These are phyloP conservation scores for Marasmius fiardii DNA, from an alignment of 1,284 basidiomycete species.

Conservation along the genomic window DNA sequence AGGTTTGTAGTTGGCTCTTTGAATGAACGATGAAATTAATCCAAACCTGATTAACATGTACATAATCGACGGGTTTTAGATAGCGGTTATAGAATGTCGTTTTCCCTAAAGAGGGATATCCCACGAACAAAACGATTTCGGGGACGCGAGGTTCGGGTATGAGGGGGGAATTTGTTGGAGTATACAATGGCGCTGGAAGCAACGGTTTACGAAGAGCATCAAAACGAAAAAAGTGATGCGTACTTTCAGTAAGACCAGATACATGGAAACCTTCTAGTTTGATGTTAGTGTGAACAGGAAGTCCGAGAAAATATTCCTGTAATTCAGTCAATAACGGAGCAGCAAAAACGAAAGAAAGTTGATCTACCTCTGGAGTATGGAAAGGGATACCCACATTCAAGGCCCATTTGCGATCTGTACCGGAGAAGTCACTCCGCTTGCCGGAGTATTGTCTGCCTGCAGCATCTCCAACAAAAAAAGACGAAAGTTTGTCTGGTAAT, in stretches of 20 bases:
- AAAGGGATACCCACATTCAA: slow-evolving; percentile 73
- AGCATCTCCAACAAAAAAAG: slow-evolving; percentile 89
- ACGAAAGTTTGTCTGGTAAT: slow-evolving; percentile 55
- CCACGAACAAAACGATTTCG: slow-evolving; percentile 83
- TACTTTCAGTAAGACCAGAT: slow-evolving; percentile 44
- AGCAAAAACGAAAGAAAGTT: neutral
- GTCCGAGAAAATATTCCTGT: slow-evolving; percentile 78
- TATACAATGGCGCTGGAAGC: slow-evolving; percentile 47
- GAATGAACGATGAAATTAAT: neutral
- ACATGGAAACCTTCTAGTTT: slow-evolving; percentile 57
- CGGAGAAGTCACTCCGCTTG: slow-evolving; percentile 60
- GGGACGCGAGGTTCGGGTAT: slow-evolving; percentile 38
- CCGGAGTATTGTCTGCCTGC: slow-evolving; percentile 64
- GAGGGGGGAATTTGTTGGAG: slow-evolving; percentile 63
- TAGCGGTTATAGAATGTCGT: slow-evolving; percentile 73
- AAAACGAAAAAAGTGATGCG: slow-evolving; percentile 14
- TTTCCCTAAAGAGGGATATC: slow-evolving; percentile 87
- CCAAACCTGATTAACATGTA: slow-evolving; percentile 74
- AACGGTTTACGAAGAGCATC: slow-evolving; percentile 7
- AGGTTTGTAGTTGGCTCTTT: neutral
- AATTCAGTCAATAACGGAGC: slow-evolving; percentile 5
- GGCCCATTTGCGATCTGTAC: slow-evolving; percentile 86
- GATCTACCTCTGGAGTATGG: slow-evolving; percentile 59
- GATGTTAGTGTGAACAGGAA: slow-evolving; percentile 44
- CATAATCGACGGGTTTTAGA: slow-evolving; percentile 70